phyloP scores from a whole-genome alignment of 139 green algal species.

The Chlorella vulgaris region DNA sequence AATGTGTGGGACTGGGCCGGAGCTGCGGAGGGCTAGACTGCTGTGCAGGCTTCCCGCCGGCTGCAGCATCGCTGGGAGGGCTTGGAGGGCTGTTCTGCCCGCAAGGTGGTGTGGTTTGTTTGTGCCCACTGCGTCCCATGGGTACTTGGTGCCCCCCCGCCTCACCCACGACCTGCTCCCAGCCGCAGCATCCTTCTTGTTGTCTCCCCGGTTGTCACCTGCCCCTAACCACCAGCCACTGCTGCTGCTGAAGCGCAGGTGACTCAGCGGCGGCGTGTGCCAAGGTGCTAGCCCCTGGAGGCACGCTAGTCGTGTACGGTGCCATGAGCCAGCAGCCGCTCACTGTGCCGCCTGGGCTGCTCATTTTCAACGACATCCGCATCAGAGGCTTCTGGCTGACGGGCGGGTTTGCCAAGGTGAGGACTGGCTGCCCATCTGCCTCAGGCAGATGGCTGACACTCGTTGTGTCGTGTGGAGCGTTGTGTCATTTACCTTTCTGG shows the following conservation, averaged over 20 bases:
- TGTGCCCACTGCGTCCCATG: no score
- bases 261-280: not conserved
- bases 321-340: slow-evolving; percentile 87
- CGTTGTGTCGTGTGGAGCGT: no score
- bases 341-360: slow-evolving; percentile 62
- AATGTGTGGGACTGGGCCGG: no score
- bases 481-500: no score
- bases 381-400: slow-evolving; percentile 86
- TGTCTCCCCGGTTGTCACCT: not conserved
- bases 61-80: no score
- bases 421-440: no score
- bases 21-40: no score
- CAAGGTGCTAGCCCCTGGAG: slow-evolving; percentile 41
- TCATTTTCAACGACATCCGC: slow-evolving; percentile 92
- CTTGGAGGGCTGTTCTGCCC: not conserved
- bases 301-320: slow-evolving; percentile 87
- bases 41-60: not conserved
- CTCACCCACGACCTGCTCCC: no score
- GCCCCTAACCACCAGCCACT: not conserved
- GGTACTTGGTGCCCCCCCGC: no score
- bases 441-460: no score
- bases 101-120: not conserved
- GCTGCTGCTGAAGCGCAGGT: no score
- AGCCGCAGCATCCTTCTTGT: not conserved
- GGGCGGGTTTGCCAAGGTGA: slow-evolving; percentile 46